These are phyloP conservation scores for Trichophaea hybrida DNA, from an alignment of 2,329 filamentous ascomycete genomes.

Conservation along the genomic window DNA sequence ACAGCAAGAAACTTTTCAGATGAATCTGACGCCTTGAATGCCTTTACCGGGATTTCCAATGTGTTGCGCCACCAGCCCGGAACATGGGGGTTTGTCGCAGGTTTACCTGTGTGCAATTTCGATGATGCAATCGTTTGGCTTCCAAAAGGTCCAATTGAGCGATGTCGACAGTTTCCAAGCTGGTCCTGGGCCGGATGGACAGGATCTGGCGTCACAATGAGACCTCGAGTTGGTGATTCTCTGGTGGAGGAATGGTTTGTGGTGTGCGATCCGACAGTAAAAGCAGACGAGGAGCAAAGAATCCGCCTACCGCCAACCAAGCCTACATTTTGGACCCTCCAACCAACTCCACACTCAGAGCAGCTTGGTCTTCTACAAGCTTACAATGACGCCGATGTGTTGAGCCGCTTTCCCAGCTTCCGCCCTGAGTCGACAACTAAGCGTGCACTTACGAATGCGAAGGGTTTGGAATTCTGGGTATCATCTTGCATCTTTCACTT, in stretches of 20 bases:
- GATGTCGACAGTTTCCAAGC: background rate
- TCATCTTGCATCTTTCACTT: no score
- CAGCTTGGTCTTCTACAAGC: background rate
- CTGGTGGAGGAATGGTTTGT: background rate
- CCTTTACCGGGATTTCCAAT: background rate
- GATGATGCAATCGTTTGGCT: background rate
- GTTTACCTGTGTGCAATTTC: background rate
- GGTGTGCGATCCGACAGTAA: background rate
- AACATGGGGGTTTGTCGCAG: background rate
- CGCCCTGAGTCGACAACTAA: no score
- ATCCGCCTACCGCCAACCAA: background rate
- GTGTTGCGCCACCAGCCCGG: background rate
- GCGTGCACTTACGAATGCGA: no score
- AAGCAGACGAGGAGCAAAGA: background rate
- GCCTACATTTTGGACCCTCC: background rate
- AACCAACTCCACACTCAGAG: background rate
- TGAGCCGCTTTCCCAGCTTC: no score
- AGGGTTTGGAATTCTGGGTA: no score
- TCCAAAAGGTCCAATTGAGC: background rate
- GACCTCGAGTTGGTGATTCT: no score
- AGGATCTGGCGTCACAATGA: no score
- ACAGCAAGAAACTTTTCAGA: background rate
- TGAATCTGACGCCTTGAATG: background rate
- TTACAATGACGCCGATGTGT: no score
- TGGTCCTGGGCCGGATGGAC: background rate